Evolutionary conservation across 176 grass and related monocot genomes (phyloP).

Genomic region (Juncus effusus): DNA sequence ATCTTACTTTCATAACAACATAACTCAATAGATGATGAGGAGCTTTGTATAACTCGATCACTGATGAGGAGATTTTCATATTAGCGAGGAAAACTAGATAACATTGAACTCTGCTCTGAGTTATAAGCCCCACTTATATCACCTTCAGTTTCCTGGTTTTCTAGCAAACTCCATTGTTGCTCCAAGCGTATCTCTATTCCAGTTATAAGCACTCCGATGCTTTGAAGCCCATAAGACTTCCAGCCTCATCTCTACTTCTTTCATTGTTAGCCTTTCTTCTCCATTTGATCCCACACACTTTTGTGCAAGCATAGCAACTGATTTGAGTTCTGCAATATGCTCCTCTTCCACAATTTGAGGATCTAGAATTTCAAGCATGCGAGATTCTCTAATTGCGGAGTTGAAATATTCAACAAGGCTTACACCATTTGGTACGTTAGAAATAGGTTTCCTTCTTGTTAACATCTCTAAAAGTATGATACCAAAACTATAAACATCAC

Average conservation of each 20-base stretch:
- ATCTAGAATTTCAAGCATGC: conserved; percentile 8
- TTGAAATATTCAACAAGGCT: conserved; percentile 8
- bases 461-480: no score
- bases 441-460: neutral
- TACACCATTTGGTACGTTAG: neutral
- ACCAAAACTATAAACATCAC: conserved; percentile 54
- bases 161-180: no score
- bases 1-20: no score
- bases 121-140: no score
- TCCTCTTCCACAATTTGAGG: neutral
- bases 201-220: neutral
- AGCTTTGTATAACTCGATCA: no score
- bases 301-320: neutral
- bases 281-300: neutral
- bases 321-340: neutral
- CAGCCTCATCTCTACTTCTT: conserved; percentile 16
- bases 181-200: no score
- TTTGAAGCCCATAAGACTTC: neutral
- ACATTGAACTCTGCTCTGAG: no score
- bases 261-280: conserved; percentile 6
- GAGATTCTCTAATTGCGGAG: neutral
- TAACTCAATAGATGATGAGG: no score
- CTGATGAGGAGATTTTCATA: no score
- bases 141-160: no score
- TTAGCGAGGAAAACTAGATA: no score